Percentiles rank a stretch among this genome's conserved stretches.
These are phyloP conservation scores for Globisporangium echinulatum DNA, from an alignment of 352 stramenopile genomes.

Conservation along the genomic window DNA sequence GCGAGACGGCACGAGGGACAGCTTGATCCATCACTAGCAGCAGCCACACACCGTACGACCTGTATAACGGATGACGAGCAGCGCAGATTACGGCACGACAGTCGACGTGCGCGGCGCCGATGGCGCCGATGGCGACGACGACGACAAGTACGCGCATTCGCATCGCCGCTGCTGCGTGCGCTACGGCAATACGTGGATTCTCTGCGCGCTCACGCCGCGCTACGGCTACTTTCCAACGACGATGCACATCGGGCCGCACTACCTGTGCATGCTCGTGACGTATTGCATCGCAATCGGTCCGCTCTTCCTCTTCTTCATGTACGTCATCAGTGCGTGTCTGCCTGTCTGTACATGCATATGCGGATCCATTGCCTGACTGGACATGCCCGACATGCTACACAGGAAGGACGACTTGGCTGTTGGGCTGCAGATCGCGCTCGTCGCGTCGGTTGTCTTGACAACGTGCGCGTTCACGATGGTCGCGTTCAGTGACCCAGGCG, in stretches of 20 bases:
- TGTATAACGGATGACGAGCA: not conserved
- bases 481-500: constrained; percentile 67
- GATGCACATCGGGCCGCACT: constrained; percentile 66
- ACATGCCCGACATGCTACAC: not conserved
- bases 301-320: constrained; percentile 44
- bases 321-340: constrained; percentile 5
- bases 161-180: constrained; percentile 30
- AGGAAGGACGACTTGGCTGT: constrained; percentile 30
- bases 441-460: constrained; percentile 46
- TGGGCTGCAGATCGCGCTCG: constrained; percentile 38
- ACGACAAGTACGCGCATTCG: constrained; percentile 8
- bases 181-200: constrained; percentile 50
- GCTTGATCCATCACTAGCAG: not conserved
- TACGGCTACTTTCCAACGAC: constrained; percentile 60
- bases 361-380: not conserved
- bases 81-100: constrained; percentile 8
- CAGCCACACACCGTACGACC: not conserved
- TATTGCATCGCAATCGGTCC: constrained; percentile 60
- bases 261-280: constrained; percentile 66
- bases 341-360: not conserved
- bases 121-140: constrained; percentile 1
- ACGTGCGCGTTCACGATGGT: constrained; percentile 71
- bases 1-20: not conserved
- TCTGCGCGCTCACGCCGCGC: constrained; percentile 37
- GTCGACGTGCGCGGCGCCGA: constrained; percentile 3